Evolutionary conservation across 345 rosid genomes (phyloP).

Genomic region (Murraya paniculata): DNA sequence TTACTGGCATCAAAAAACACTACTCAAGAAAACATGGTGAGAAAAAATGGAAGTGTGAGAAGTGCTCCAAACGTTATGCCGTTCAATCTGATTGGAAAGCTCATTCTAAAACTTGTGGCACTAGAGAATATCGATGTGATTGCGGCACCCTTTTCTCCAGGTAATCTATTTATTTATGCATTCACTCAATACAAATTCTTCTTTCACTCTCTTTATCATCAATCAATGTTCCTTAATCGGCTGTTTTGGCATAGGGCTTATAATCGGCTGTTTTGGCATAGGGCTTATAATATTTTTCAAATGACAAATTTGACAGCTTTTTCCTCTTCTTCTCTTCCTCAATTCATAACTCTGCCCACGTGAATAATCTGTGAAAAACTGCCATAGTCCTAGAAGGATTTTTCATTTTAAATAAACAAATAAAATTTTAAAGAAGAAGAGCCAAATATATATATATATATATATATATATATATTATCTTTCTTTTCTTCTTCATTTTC

Average conservation of each 20-base stretch:
- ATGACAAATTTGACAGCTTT: conserved; percentile 28
- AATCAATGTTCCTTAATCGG: neutral
- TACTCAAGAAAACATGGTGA: conserved; percentile 78
- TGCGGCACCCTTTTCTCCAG: conserved; percentile 86
- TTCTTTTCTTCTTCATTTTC: conserved; percentile 16
- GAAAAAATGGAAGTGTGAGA: conserved; percentile 86
- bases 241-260: conserved; percentile 40
- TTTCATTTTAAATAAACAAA: neutral
- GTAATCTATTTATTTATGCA: conserved; percentile 24
- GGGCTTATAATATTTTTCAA: conserved; percentile 37
- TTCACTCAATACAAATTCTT: neutral
- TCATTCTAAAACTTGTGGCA: conserved; percentile 79
- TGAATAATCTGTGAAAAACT: conserved; percentile 37
- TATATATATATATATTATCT: too few relatives aligned
- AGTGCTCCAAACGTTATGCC: conserved; percentile 72
- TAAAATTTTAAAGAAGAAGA: neutral
- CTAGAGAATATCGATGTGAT: conserved; percentile 73
- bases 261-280: conserved; percentile 32
- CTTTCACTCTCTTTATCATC: too few relatives aligned
- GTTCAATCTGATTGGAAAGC: conserved; percentile 92
- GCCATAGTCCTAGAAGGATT: conserved; percentile 17
- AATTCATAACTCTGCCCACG: conserved; percentile 19
- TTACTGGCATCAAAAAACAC: conserved; percentile 82
- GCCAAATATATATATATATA: too few relatives aligned
- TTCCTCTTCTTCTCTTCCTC: conserved; percentile 26